Conservation (phyloP, 2,329 filamentous ascomycete genomes). For the Chalaropsis ovoidea region DNA sequence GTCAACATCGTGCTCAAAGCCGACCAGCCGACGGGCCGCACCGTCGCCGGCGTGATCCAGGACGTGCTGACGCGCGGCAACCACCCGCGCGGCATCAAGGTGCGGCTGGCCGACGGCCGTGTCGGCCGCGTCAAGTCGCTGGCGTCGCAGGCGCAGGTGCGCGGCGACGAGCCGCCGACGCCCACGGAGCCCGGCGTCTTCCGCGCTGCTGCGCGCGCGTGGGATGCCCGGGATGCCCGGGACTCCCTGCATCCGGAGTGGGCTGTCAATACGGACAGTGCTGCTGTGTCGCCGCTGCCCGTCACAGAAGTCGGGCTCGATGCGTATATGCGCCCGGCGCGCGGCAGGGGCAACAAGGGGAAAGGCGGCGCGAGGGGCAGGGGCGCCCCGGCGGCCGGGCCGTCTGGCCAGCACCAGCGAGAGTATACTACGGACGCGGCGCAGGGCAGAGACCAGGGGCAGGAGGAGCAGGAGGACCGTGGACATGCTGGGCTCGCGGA, state of each 20-base stretch:
- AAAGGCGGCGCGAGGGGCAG: neutral
- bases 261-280: no score
- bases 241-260: no score
- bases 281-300: constrained; percentile 36
- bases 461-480: no score
- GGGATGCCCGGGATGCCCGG: no score
- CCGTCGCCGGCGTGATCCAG: constrained; percentile 56
- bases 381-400: neutral
- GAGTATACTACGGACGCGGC: neutral
- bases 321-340: constrained; percentile 39
- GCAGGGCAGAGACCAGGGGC: neutral
- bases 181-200: constrained; percentile 22
- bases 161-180: constrained; percentile 24
- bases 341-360: constrained; percentile 29
- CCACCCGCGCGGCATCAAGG: constrained; percentile 70
- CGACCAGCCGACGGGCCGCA: constrained; percentile 63
- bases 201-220: neutral
- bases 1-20: constrained; percentile 68
- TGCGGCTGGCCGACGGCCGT: constrained; percentile 58
- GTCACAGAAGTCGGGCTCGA: constrained; percentile 39
- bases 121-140: constrained; percentile 65
- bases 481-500: neutral
- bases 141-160: constrained; percentile 29
- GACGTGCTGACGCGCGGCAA: constrained; percentile 62
- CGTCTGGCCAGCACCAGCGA: neutral